Evolutionary conservation across 2,329 filamentous ascomycete species (phyloP).

Genomic region (Fonsecaea erecta): DNA sequence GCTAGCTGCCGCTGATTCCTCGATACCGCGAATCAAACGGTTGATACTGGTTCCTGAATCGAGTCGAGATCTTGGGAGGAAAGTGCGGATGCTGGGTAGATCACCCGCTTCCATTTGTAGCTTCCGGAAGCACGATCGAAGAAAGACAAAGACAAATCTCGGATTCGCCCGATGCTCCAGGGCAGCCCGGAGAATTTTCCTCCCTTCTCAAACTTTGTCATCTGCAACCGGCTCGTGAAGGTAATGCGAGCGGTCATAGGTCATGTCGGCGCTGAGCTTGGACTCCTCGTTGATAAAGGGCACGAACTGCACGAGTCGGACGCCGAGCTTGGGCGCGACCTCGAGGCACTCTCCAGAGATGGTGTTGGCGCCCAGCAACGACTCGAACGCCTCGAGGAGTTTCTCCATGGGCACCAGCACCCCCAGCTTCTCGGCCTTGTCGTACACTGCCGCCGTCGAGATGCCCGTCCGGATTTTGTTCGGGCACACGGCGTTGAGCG

Average conservation of each 20-base stretch:
- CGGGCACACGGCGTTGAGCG: slow-evolving; percentile 50
- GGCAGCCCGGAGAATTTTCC: background rate
- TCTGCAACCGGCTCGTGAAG: background rate
- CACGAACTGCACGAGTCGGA: background rate
- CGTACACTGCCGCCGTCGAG: slow-evolving; percentile 45
- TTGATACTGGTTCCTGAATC: too few species aligned
- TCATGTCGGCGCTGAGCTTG: background rate
- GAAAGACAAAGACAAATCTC: background rate
- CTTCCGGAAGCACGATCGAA: too few species aligned
- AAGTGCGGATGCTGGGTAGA: too few species aligned
- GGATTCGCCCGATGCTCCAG: background rate
- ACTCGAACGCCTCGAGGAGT: slow-evolving; percentile 47
- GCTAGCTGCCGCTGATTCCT: too few species aligned
- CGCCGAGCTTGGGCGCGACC: slow-evolving; percentile 41
- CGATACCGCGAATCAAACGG: too few species aligned
- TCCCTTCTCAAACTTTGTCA: background rate
- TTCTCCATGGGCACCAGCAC: slow-evolving; percentile 46
- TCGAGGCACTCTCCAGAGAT: slow-evolving; percentile 48
- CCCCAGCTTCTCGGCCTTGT: slow-evolving; percentile 42
- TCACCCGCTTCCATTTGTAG: too few species aligned
- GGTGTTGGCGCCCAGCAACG: slow-evolving; percentile 41
- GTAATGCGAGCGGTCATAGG: background rate
- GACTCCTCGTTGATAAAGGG: background rate
- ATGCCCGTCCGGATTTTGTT: slow-evolving; percentile 45
- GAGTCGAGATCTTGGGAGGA: too few species aligned